phyloP scores from a whole-genome alignment of 164 flowering plant species.

The Berberis vulgaris region DNA sequence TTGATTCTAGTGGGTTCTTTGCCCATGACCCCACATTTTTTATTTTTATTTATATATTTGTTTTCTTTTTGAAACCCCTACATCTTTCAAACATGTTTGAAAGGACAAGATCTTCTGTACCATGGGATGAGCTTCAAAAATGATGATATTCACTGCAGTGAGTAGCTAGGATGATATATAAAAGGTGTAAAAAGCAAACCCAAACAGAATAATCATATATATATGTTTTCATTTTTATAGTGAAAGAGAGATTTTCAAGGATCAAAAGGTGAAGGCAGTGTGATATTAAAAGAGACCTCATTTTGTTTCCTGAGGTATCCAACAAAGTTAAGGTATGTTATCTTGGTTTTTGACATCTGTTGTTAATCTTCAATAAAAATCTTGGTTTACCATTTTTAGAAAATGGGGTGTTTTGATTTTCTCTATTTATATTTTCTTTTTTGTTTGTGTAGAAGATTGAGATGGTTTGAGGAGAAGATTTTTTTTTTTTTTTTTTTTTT shows the following conservation, averaged over 20 bases:
- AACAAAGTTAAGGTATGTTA: background rate
- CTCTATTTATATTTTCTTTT: background rate
- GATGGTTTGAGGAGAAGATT: conserved; percentile 28
- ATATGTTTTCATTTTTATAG: conserved; percentile 23
- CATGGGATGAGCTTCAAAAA: conserved; percentile 30
- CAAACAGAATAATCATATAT: conserved; percentile 18
- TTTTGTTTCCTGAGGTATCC: background rate
- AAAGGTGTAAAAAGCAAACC: conserved; percentile 13
- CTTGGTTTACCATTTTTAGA: too few species aligned
- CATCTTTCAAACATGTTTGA: conserved; percentile 33
- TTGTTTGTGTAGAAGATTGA: conserved; percentile 5
- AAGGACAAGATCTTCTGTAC: conserved; percentile 56
- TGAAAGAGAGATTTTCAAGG: conserved; percentile 21
- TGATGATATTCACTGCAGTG: conserved; percentile 22
- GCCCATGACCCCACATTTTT: conserved; percentile 32
- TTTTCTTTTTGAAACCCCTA: conserved; percentile 18
- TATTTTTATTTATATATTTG: background rate
- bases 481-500: background rate
- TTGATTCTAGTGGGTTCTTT: conserved; percentile 65
- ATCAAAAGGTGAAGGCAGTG: background rate
- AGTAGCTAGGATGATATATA: background rate
- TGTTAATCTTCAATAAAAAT: conserved; percentile 1
- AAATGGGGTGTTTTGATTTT: too few species aligned
- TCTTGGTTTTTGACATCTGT: background rate
- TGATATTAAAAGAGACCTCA: conserved; percentile 3